Evolutionary conservation across 768 basidiomycete species (phyloP).

Genomic region (Lactarius vividus): DNA sequence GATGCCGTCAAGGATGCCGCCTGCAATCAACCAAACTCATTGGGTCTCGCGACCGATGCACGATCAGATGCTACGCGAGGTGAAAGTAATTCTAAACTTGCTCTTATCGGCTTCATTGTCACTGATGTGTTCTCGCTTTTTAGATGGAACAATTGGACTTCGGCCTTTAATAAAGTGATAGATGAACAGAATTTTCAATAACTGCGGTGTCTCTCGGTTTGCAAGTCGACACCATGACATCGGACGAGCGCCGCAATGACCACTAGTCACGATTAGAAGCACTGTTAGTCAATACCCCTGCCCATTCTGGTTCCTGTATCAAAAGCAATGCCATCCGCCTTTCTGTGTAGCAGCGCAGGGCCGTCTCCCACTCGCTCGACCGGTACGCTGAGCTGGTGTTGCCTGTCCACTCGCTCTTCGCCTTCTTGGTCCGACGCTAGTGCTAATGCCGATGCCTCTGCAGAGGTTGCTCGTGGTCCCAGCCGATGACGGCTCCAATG

Average conservation of each 20-base stretch:
- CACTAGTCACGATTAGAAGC: background rate
- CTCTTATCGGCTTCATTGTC: background rate
- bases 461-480: background rate
- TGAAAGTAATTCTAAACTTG: background rate
- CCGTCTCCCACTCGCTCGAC: background rate
- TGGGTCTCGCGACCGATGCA: too few species aligned
- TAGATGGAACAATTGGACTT: conserved; percentile 1
- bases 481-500: too few species aligned
- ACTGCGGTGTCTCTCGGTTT: background rate
- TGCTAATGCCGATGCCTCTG: too few species aligned
- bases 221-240: background rate
- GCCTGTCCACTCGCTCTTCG: background rate
- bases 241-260: background rate
- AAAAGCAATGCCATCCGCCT: background rate
- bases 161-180: background rate
- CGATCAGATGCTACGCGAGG: too few species aligned
- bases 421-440: background rate
- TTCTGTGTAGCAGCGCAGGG: background rate
- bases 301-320: too few species aligned
- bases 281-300: background rate
- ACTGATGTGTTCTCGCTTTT: background rate
- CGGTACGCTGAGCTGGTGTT: background rate
- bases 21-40: too few species aligned
- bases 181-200: background rate
- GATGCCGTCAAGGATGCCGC: too few species aligned